Conservation (phyloP, 192 early-diverging fungal genomes). For the Globomyces pollinis-pini region DNA sequence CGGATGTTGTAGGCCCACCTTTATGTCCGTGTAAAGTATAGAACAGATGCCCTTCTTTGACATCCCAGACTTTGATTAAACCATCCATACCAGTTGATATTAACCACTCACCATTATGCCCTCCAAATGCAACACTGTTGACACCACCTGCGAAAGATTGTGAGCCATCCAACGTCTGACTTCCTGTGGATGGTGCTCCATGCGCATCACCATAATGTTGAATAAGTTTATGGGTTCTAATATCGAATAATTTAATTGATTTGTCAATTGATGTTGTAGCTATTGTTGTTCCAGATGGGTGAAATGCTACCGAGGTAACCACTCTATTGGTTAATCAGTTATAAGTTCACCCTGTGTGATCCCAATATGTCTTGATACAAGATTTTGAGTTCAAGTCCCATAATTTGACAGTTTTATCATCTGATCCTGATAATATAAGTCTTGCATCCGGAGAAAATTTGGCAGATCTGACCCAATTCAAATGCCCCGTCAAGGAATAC, state of each 20-base stretch:
- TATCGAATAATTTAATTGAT: constrained; percentile 52
- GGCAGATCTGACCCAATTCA: constrained; percentile 55
- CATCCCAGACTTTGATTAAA: constrained; percentile 54
- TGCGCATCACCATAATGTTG: constrained; percentile 55
- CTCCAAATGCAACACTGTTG: constrained; percentile 52
- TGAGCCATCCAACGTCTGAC: background rate
- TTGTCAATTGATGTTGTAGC: constrained; percentile 45
- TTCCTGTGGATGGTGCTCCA: constrained; percentile 6
- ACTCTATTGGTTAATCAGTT: constrained; percentile 31
- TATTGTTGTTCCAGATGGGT: constrained; percentile 43
- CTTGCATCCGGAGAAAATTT: constrained; percentile 42
- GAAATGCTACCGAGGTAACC: constrained; percentile 42
- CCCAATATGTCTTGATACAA: constrained; percentile 56
- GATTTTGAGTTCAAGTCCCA: constrained; percentile 44
- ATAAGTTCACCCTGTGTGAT: constrained; percentile 22
- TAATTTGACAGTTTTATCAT: constrained; percentile 53
- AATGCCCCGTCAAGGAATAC: constrained; percentile 46
- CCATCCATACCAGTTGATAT: constrained; percentile 51
- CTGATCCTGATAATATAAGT: constrained; percentile 46
- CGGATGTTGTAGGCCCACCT: constrained; percentile 47
- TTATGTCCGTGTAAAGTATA: constrained; percentile 58
- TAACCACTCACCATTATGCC: constrained; percentile 42
- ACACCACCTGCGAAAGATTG: constrained; percentile 35
- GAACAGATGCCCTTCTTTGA: constrained; percentile 55
- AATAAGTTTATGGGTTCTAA: constrained; percentile 50